Base-by-base conservation (phyloP, 148 eudicot species). In the Rhododendron henanense region DNA sequence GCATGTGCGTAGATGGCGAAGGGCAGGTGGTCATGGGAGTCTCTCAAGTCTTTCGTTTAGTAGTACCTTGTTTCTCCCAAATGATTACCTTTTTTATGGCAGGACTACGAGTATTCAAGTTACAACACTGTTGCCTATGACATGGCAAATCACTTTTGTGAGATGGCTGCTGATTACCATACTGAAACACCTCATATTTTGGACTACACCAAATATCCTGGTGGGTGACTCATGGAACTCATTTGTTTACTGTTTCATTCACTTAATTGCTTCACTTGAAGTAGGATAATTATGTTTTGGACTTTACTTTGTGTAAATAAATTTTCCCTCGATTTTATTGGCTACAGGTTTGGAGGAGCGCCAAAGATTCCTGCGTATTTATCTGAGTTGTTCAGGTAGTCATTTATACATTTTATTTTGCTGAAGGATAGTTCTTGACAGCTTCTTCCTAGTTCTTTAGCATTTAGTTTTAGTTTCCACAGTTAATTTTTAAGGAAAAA, bases 111-210 rank as follows among this genome's bases (percentile, higher is more conserved):
- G 84, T 96, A 96, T 87, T 91, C 98, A 59, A 91, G 97, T 87
- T 95, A 95, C 94, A 96, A 96, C 86, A 89, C 92, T 83, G 87
- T 92, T 84, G 93, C 96, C 44, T 96, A 87, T 79, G 99, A 96
- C 86, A 92, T 96, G 82, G 99, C 99, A 44, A 95, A 95, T 89
- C 99, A 96, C 91, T 96, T 96, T 73, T 96, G 97, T 84, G 99
- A 96, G 91, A 96, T 96, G 99, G 96, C 97, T 87, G 98, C 98
- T 39, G 94, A 96, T 88, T 96, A 96, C 89, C 99, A 96, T 86
- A 90, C 99, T 76, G 99, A 96, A 57, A 92, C 95, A 55, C 99
- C 99, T 86, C 99, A 96, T 93, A 84, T 94, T 71, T 84, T 96
- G 95, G 93, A 96, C 90, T 96, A 88, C 75, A 89, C 85, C 84